A percentile compares a stretch with the other conserved stretches of the same genome.
These are phyloP conservation scores for Aspergillus hortae DNA, from an alignment of 2,329 filamentous ascomycete species.

Conservation along the genomic window DNA sequence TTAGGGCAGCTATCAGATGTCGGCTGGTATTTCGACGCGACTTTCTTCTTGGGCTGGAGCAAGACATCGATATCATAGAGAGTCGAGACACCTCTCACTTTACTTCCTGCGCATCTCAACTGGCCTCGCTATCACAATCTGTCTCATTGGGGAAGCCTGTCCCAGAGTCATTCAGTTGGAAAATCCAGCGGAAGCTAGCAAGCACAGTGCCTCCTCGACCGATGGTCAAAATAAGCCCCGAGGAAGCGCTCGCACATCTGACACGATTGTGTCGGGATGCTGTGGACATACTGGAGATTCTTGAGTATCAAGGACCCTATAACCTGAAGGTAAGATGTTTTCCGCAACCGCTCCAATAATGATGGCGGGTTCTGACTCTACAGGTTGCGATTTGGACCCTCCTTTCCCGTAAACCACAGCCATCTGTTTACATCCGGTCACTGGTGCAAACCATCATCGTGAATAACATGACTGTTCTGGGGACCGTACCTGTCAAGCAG, in stretches of 20 bases:
- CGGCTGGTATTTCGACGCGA: conserved; percentile 64
- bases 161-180: conserved; percentile 78
- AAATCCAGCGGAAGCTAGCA: conserved; percentile 85
- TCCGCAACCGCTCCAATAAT: conserved; percentile 1
- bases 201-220: conserved; percentile 91
- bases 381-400: conserved; percentile 72
- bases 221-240: conserved; percentile 72
- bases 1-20: conserved; percentile 56
- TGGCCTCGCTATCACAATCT: conserved; percentile 58
- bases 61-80: conserved; percentile 30
- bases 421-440: conserved; percentile 77
- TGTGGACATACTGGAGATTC: conserved; percentile 62
- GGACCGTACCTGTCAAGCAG: conserved; percentile 65
- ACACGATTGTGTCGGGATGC: conserved; percentile 69
- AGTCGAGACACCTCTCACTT: conserved; percentile 28
- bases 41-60: conserved; percentile 40
- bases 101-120: conserved; percentile 33
- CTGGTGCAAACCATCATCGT: conserved; percentile 74
- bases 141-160: conserved; percentile 62
- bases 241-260: conserved; percentile 68
- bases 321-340: conserved; percentile 58
- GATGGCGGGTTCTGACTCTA: conserved; percentile 11
- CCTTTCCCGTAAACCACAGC: conserved; percentile 74
- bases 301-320: conserved; percentile 65
- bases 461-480: conserved; percentile 66